These are phyloP conservation scores for Eragrostis nindensis DNA, from an alignment of 176 grass and related monocot genomes.

Conservation along the genomic window DNA sequence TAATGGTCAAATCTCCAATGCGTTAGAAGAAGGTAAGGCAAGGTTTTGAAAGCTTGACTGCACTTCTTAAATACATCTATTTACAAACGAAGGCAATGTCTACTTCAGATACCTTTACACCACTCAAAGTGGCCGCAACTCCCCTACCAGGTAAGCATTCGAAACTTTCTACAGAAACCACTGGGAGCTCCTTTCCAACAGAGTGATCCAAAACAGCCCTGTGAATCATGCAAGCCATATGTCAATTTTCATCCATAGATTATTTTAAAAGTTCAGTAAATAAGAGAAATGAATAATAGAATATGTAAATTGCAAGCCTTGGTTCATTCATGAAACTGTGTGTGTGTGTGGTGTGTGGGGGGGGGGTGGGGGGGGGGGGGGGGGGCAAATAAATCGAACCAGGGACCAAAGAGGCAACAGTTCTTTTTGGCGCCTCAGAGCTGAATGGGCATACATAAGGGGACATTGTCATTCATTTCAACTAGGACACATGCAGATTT, in stretches of 20 bases:
- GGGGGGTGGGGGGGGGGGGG: too few relatives aligned
- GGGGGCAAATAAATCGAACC: too few relatives aligned
- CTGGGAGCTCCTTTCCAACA: constrained; percentile 82
- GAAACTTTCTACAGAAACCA: constrained; percentile 89
- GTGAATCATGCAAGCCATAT: constrained; percentile 51
- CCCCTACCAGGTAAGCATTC: constrained; percentile 89
- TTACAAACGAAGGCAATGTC: background rate
- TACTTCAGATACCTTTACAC: constrained; percentile 65
- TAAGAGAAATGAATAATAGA: background rate
- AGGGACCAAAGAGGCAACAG: background rate
- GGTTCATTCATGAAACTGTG: constrained; percentile 1
- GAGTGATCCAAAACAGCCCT: constrained; percentile 97
- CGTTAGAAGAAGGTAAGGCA: constrained; percentile 8
- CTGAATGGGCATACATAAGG: constrained; percentile 9
- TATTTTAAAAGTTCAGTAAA: background rate
- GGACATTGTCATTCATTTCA: background rate
- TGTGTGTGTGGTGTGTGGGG: too few relatives aligned
- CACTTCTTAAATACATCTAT: background rate
- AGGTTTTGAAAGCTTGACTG: background rate
- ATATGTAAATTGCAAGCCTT: background rate
- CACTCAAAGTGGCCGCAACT: constrained; percentile 84
- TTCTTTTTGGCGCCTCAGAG: background rate
- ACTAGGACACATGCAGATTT: background rate
- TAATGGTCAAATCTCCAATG: background rate
- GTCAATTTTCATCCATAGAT: constrained; percentile 40